phyloP scores from a whole-genome alignment of 2,329 filamentous ascomycete species.

The Claviceps sp. region DNA sequence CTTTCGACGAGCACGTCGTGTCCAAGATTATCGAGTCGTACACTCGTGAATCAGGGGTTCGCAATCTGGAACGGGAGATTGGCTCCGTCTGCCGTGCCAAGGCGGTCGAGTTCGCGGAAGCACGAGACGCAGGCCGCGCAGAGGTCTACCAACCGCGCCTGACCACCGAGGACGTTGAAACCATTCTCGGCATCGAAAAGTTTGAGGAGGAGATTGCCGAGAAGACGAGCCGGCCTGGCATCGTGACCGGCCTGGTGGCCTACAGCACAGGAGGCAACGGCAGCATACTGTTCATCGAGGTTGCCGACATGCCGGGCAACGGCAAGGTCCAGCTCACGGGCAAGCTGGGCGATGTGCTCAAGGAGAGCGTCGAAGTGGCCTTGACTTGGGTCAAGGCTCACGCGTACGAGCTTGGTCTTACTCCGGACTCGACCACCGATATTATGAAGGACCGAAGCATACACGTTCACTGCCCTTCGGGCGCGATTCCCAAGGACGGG shows the following conservation, averaged over 20 bases:
- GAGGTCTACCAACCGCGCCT: conserved; percentile 62
- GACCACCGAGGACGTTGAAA: conserved; percentile 68
- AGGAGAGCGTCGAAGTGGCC: conserved; percentile 93
- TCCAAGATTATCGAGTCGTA: conserved; percentile 94
- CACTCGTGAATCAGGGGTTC: conserved; percentile 90
- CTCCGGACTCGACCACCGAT: conserved; percentile 67
- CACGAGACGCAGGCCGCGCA: conserved; percentile 58
- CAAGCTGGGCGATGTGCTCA: conserved; percentile 90
- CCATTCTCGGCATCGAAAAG: conserved; percentile 81
- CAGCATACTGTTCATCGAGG: conserved; percentile 95
- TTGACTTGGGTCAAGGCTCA: conserved; percentile 96
- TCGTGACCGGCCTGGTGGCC: conserved; percentile 91
- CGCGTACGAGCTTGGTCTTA: conserved; percentile 79
- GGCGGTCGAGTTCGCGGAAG: conserved; percentile 88
- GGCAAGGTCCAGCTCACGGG: conserved; percentile 91
- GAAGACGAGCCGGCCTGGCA: conserved; percentile 67
- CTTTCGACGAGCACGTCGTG: conserved; percentile 69
- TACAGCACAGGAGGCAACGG: conserved; percentile 89
- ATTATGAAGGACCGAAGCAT: conserved; percentile 93
- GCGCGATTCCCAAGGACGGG: conserved; percentile 90
- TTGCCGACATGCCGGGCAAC: conserved; percentile 89
- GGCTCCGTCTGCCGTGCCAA: conserved; percentile 89
- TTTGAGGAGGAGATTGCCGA: conserved; percentile 95
- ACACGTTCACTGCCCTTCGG: conserved; percentile 91
- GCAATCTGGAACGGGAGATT: conserved; percentile 90